A percentile compares a stretch with the other conserved stretches of the same genome.
Conservation (phyloP, 2,329 filamentous ascomycete species). For the Trichoderma endophyticum region DNA sequence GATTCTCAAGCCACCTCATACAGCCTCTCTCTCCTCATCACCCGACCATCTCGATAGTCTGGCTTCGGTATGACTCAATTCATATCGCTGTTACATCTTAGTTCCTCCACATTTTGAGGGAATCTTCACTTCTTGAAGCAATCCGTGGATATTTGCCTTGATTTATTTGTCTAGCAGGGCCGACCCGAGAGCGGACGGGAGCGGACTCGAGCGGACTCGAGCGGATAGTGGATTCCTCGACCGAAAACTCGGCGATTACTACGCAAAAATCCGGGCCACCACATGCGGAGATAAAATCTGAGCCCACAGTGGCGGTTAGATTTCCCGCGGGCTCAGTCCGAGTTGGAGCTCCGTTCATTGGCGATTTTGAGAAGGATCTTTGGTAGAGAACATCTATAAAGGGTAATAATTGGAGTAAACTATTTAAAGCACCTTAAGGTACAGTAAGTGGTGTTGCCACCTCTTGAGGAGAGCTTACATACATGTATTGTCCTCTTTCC, state of each 20-base stretch:
- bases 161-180: neutral
- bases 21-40: neutral
- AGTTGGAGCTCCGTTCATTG: neutral
- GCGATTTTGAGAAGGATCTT: neutral
- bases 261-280: neutral
- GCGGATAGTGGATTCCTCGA: neutral
- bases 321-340: neutral
- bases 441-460: neutral
- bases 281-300: neutral
- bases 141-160: neutral
- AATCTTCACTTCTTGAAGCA: neutral
- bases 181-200: neutral
- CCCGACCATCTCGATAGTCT: neutral
- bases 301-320: neutral
- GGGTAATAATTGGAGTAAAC: neutral
- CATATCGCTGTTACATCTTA: neutral
- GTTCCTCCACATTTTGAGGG: neutral
- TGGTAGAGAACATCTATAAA: neutral
- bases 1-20: neutral
- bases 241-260: neutral
- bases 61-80: constrained; percentile 5
- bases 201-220: neutral
- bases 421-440: neutral
- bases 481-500: neutral
- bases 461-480: neutral